Evolutionary conservation across 139 green algal species (phyloP), one percentile per base, ranked within the genome.

Genomic region (Tetradesmus lagerheimii): DNA sequence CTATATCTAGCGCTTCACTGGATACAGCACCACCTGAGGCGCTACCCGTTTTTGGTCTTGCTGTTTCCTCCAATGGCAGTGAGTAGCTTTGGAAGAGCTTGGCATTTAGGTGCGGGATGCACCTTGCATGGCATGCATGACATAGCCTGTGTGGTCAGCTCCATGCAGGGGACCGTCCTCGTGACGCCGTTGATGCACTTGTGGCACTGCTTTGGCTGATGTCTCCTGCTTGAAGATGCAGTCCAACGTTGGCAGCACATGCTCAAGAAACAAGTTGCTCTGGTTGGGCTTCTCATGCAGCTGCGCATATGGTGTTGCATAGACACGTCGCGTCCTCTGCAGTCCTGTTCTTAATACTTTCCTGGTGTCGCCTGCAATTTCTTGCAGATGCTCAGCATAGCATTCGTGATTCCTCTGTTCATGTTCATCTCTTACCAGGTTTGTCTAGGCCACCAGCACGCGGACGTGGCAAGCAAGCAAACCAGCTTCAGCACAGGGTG

Each of bases 401-500:
- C 83, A 80, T 4, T 50, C 18, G 83, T 88, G 4, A 62, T 88
- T 2, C 83, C 83, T 14, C 71, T 88, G 12, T 50, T 88, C 2
- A 88, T 88, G 83, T 88, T 80, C 27, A 80, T 88, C 62, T 80
- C 83, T 8, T 88, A 88, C 23, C 64, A 88, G 64, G 83, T 88
- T 45, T 1, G 39, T 37, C 4, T 71, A n/a, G 3, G 57, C 57
- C 20, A 71, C 20, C 53, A 66, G 53, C 20, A 18, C 23, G 3
- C 23, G 11, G 23, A 31, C 57, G 31, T 57, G 45, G 45, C 12
- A 62, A 31, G 57, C n/a, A 41, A 4, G 71, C 6, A n/a, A 79
- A 15, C 47, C 47, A 20, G 47, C 47, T 62, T 1, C 47, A 62
- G 47, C 47, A 62, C 47, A 62, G 47, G 18, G 8, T 50, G 43